Conservation (phyloP, 2,329 filamentous ascomycete genomes). For the Aspergillus thermomutatus region DNA sequence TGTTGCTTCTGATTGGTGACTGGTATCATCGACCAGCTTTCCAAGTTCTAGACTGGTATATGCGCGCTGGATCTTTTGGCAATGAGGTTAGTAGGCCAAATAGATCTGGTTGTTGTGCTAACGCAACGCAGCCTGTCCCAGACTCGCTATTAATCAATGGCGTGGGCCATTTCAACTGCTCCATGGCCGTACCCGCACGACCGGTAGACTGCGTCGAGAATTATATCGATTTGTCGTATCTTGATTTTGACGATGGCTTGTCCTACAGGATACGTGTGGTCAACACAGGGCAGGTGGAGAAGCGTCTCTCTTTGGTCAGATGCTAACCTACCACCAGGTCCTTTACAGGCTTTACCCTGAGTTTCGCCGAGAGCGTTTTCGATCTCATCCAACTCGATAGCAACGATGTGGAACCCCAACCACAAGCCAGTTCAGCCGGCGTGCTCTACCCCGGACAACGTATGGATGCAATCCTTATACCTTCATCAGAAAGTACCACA, state of each 20-base stretch:
- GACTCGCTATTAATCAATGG: slow-evolving; percentile 50
- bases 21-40: slow-evolving; percentile 47
- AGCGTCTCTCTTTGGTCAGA: too few species aligned
- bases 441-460: slow-evolving; percentile 45
- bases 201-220: slow-evolving; percentile 44
- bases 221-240: slow-evolving; percentile 20
- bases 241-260: slow-evolving; percentile 19
- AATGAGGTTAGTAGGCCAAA: slow-evolving; percentile 34
- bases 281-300: slow-evolving; percentile 40
- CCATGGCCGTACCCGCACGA: slow-evolving; percentile 43
- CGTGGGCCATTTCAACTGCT: slow-evolving; percentile 44
- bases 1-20: slow-evolving; percentile 48
- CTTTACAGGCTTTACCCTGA: slow-evolving; percentile 39
- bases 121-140: slow-evolving; percentile 42
- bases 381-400: slow-evolving; percentile 43
- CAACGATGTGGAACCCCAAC: slow-evolving; percentile 25
- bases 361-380: slow-evolving; percentile 28
- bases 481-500: slow-evolving; percentile 5
- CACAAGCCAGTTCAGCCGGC: slow-evolving; percentile 33
- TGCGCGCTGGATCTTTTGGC: slow-evolving; percentile 42
- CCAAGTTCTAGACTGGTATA: slow-evolving; percentile 45
- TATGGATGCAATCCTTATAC: slow-evolving; percentile 39
- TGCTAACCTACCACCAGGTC: slow-evolving; percentile 26
- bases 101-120: neutral
- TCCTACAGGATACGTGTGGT: slow-evolving; percentile 40